Conservation (phyloP, 176 grass and related monocot species). For the Phyllostachys edulis region DNA sequence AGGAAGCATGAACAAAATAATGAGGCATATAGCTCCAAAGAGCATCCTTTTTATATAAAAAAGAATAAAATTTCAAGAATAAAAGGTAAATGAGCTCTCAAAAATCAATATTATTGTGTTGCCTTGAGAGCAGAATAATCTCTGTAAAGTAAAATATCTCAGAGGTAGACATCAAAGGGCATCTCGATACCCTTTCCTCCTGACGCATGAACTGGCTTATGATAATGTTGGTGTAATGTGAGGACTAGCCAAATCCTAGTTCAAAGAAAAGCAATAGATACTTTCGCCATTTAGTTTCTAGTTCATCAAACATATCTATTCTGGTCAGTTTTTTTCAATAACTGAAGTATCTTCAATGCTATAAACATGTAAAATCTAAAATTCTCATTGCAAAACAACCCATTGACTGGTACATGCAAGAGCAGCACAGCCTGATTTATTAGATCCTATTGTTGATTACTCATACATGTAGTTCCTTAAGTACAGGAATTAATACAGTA, state of each 20-base stretch:
- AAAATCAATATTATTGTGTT: background rate
- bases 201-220: background rate
- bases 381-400: background rate
- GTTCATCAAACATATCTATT: background rate
- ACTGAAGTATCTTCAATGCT: background rate
- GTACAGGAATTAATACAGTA: background rate
- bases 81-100: background rate
- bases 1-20: slow-evolving; percentile 3
- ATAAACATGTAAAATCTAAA: background rate
- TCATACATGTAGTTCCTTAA: background rate
- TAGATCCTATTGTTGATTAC: slow-evolving; percentile 4
- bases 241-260: background rate
- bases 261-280: background rate
- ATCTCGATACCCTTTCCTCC: background rate
- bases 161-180: background rate
- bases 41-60: background rate
- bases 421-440: background rate
- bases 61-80: background rate
- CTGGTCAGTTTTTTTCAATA: background rate
- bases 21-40: slow-evolving; percentile 14
- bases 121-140: background rate
- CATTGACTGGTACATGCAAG: background rate
- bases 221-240: background rate
- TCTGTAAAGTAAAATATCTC: background rate
- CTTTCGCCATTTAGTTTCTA: background rate